A percentile compares a stretch with the other conserved stretches of the same genome.
Conservation (phyloP, 495 filamentous ascomycete species). For the Penicillium goetzii region DNA sequence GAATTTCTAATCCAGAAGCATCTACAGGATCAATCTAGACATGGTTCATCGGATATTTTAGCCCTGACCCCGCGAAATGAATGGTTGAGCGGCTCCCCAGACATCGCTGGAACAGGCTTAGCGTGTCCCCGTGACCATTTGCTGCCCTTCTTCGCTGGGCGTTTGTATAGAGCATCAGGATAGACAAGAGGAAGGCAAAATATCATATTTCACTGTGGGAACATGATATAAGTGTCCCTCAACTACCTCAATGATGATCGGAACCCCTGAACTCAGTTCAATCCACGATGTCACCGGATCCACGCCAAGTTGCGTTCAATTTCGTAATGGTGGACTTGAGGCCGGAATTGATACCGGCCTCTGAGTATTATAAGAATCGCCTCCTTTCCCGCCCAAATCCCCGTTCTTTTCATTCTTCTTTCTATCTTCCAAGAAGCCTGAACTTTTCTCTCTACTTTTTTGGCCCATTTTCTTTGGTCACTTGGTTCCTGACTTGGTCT, state of each 20-base stretch:
- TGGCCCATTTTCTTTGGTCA: constrained; percentile 22
- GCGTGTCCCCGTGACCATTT: constrained; percentile 38
- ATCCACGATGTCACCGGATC: constrained; percentile 24
- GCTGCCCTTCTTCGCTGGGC: constrained; percentile 36
- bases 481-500: constrained; percentile 41
- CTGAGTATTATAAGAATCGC: constrained; percentile 57
- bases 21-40: neutral
- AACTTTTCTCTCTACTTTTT: constrained; percentile 18
- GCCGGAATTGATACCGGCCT: constrained; percentile 58
- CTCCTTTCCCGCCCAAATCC: constrained; percentile 37
- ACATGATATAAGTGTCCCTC: neutral
- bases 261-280: constrained; percentile 3
- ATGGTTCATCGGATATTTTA: neutral
- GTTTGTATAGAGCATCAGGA: constrained; percentile 37
- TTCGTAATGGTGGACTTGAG: constrained; percentile 37
- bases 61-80: neutral
- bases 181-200: constrained; percentile 17
- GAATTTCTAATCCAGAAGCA: neutral
- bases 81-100: neutral
- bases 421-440: constrained; percentile 17
- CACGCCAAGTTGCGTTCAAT: constrained; percentile 37
- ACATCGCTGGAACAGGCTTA: constrained; percentile 35
- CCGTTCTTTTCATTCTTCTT: constrained; percentile 23
- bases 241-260: neutral
- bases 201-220: constrained; percentile 8